Base-by-base conservation (phyloP, 768 basidiomycete genomes). In the Leucocoprinus birnbaumii region DNA sequence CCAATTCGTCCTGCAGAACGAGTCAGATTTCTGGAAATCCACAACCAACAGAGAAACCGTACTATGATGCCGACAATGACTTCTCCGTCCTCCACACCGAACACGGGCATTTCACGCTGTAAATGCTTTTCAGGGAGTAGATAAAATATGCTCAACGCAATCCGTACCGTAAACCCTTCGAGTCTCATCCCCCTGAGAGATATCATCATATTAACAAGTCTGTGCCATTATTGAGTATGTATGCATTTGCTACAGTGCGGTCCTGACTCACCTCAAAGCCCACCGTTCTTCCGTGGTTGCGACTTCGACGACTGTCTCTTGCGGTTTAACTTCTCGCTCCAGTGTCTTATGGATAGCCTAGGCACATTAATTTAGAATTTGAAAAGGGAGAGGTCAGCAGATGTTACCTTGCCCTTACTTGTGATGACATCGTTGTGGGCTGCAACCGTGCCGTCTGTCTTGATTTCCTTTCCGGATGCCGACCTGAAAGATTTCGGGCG, bases 41-140 rank as follows among this genome's bases (percentile, higher is more conserved):
- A 16, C 13, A 14, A 31, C 48, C 40, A 47, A 44, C 34, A 25
- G 11, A 13, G 27, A 43, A 42, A 18, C 53, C 78, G 56, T 65
- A 89, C 94, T 40, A 95, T 89, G 27, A 92, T 73, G 1, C 94
- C 94, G 22, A 83, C 65, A 14, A 95, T 77, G 19, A 88, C 70
- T 51, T 85, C 73, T 22, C 70, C 80, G 22, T 87, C 77, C 3
- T 92, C 66, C 53, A 91, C 75, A 0, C 89, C 89, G 58, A 94
- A 90, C 2, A 95, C 86, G 3, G 90, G 91, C 50, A 94, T 76
- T 69, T 96, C 94, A 7, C 93, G 83, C 87, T 92, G 54, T n/a
- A n/a, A 37, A 40, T 19, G 18, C 35, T 37, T 35, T 38, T 34
- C 19, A 55, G 26, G 22, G n/a, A n/a, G 4, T 14, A 38, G 3